Evolutionary conservation across 2,329 filamentous ascomycete species (phyloP).

Genomic region (Xylariales sp.): DNA sequence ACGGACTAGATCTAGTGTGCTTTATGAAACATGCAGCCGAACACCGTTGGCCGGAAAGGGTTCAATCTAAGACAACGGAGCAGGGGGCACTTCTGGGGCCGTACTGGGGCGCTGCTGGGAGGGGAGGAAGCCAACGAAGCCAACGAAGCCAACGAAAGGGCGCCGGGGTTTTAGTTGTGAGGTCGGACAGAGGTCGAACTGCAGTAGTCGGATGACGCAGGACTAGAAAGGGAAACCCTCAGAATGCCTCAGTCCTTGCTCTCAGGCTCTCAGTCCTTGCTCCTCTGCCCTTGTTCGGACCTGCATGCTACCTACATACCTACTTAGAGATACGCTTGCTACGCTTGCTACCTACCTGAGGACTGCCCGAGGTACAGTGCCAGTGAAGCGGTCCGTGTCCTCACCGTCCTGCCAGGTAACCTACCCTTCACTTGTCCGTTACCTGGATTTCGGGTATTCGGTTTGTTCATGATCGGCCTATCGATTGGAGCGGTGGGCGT

Average conservation of each 20-base stretch:
- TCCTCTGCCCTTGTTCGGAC: slow-evolving; percentile 37
- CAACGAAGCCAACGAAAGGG: slow-evolving; percentile 23
- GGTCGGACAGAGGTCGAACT: not conserved
- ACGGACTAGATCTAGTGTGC: slow-evolving; percentile 19
- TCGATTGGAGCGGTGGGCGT: not conserved
- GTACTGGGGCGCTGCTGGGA: too few relatives aligned
- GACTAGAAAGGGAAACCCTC: slow-evolving; percentile 22
- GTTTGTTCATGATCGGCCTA: not conserved
- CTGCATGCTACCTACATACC: slow-evolving; percentile 28
- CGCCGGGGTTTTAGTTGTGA: slow-evolving; percentile 23
- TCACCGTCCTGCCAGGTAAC: not conserved
- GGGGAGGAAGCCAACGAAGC: slow-evolving; percentile 19
- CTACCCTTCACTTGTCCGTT: slow-evolving; percentile 28
- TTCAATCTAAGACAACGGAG: slow-evolving; percentile 33
- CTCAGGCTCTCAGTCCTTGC: too few relatives aligned
- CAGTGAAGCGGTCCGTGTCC: slow-evolving; percentile 26
- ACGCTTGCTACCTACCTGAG: too few relatives aligned
- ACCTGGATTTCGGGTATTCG: slow-evolving; percentile 40
- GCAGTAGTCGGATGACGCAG: slow-evolving; percentile 43
- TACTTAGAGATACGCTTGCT: too few relatives aligned
- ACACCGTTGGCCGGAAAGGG: slow-evolving; percentile 30
- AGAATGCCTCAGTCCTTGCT: too few relatives aligned
- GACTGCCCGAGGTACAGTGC: too few relatives aligned
- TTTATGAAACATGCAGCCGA: slow-evolving; percentile 52
- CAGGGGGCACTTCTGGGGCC: slow-evolving; percentile 24